Evolutionary conservation across 2,329 filamentous ascomycete genomes (phyloP).

Genomic region (Colletotrichum lindemuthianum): DNA sequence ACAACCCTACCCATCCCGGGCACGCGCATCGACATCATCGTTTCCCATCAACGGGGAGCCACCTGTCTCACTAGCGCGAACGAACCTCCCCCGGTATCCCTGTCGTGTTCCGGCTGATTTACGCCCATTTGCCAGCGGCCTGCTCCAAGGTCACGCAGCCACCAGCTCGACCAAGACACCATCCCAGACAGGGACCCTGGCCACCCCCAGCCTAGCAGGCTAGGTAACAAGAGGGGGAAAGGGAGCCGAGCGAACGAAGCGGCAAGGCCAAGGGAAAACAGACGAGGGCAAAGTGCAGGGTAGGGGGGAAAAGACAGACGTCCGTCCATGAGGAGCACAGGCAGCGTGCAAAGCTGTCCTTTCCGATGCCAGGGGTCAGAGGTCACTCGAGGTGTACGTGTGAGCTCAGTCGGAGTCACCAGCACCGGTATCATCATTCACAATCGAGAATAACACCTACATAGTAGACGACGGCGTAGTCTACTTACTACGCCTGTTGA

Average conservation of each 20-base stretch:
- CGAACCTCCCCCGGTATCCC: slow-evolving; percentile 36
- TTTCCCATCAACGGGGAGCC: slow-evolving; percentile 34
- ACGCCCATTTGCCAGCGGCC: slow-evolving; percentile 34
- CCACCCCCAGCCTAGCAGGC: slow-evolving; percentile 20
- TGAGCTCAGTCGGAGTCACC: no score
- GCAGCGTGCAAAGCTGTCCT: not conserved
- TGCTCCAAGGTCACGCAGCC: slow-evolving; percentile 35
- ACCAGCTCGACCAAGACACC: slow-evolving; percentile 28
- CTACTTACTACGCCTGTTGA: no score
- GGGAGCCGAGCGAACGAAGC: no score
- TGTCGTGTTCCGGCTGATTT: slow-evolving; percentile 36
- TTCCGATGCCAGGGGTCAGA: no score
- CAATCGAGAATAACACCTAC: no score
- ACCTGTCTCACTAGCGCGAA: slow-evolving; percentile 38
- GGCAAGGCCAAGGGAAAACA: not conserved
- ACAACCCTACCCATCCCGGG: slow-evolving; percentile 14
- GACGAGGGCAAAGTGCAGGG: slow-evolving; percentile 3
- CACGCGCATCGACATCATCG: slow-evolving; percentile 36
- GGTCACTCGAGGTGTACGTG: no score
- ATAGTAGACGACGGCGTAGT: no score
- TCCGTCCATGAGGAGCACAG: slow-evolving; percentile 14
- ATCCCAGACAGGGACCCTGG: slow-evolving; percentile 25
- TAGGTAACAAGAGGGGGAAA: not conserved
- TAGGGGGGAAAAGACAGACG: slow-evolving; percentile 14
- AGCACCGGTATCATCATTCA: no score